These are phyloP conservation scores for Arctostaphylos glauca DNA, from an alignment of 148 eudicot species.

Conservation along the genomic window DNA sequence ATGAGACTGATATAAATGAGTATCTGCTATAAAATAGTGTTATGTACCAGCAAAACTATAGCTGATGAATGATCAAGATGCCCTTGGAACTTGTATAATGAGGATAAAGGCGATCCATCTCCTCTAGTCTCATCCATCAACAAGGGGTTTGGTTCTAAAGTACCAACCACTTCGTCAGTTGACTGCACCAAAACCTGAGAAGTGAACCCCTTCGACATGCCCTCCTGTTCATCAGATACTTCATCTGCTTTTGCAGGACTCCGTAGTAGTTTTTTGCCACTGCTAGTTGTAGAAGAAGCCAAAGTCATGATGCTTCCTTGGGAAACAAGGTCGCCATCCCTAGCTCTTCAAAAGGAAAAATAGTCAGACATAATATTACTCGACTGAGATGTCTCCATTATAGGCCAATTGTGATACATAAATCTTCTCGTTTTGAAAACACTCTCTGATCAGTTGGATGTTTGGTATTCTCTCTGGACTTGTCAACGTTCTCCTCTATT, in stretches of 20 bases:
- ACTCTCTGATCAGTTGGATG: neutral
- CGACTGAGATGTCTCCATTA: constrained; percentile 7
- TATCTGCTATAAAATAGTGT: neutral
- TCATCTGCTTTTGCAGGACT: constrained; percentile 24
- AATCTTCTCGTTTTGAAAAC: neutral
- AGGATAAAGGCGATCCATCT: constrained; percentile 25
- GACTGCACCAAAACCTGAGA: constrained; percentile 35
- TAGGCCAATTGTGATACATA: neutral
- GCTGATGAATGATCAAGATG: constrained; percentile 22
- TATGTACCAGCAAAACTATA: constrained; percentile 27
- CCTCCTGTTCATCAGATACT: constrained; percentile 22
- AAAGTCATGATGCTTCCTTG: constrained; percentile 20
- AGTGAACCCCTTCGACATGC: constrained; percentile 16
- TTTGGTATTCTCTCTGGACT: neutral
- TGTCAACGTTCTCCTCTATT: neutral
- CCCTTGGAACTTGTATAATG: constrained; percentile 6
- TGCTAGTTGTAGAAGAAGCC: constrained; percentile 27
- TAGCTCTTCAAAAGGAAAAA: constrained; percentile 33
- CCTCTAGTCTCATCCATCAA: constrained; percentile 15
- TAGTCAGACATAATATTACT: constrained; percentile 26
- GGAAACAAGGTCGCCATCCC: constrained; percentile 35
- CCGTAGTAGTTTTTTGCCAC: constrained; percentile 17
- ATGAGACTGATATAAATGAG: neutral
- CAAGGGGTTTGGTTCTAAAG: constrained; percentile 9
- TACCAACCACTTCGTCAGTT: constrained; percentile 33